Evolutionary conservation across 495 filamentous ascomycete genomes (phyloP).

Genomic region (Neurospora sp.): DNA sequence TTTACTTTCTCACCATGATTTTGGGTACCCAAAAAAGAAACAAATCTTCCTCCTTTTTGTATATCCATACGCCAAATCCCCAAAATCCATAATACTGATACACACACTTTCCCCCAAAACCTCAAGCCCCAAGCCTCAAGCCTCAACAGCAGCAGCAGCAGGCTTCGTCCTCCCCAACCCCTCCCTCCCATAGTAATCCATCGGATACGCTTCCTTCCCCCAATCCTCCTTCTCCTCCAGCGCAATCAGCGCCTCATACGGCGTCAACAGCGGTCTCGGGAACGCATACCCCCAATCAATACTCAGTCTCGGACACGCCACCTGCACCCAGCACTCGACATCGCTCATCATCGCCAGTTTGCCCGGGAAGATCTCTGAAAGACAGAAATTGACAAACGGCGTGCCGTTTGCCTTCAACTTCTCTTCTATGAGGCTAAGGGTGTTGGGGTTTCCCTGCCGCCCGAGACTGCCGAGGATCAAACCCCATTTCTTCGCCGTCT

Average conservation of each 20-base stretch:
- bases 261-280: constrained; percentile 73
- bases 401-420: constrained; percentile 38
- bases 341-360: constrained; percentile 87
- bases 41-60: neutral
- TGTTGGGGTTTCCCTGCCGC: constrained; percentile 90
- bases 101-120: no score
- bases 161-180: constrained; percentile 73
- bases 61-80: neutral
- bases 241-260: constrained; percentile 89
- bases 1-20: neutral
- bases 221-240: constrained; percentile 68
- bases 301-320: constrained; percentile 86
- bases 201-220: constrained; percentile 77
- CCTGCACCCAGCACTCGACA: constrained; percentile 95
- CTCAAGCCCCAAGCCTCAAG: neutral
- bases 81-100: neutral
- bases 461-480: constrained; percentile 89
- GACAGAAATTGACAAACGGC: constrained; percentile 68
- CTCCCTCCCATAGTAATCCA: constrained; percentile 96
- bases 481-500: constrained; percentile 75
- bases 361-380: constrained; percentile 92
- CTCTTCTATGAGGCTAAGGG: no score
- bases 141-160: neutral
- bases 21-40: neutral
- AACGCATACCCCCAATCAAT: constrained; percentile 99